These are phyloP conservation scores for Trypanosoma mega DNA, from an alignment of 208 protist genomes.

Conservation along the genomic window DNA sequence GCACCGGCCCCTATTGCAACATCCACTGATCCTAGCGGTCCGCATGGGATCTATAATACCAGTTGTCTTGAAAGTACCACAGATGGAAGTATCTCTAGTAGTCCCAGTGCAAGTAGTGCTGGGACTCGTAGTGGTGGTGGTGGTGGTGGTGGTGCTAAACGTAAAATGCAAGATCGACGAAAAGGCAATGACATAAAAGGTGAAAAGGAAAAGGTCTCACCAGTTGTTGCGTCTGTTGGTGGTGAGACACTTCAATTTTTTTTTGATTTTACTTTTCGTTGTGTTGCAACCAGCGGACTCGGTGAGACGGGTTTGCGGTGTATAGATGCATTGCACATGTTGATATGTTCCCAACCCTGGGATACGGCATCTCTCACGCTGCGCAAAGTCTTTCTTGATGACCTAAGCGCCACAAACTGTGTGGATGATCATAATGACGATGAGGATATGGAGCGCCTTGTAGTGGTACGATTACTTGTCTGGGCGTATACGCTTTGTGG, in stretches of 20 bases:
- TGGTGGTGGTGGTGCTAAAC: constrained; percentile 6
- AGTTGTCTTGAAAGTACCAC: too few relatives aligned
- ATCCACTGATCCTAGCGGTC: too few relatives aligned
- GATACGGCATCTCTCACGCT: constrained; percentile 15
- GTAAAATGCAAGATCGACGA: too few relatives aligned
- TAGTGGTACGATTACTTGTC: constrained; percentile 18
- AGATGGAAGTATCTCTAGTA: too few relatives aligned
- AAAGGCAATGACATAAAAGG: background rate
- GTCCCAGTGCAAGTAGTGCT: too few relatives aligned
- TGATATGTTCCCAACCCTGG: constrained; percentile 20
- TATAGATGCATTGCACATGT: constrained; percentile 19
- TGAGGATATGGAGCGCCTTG: constrained; percentile 3
- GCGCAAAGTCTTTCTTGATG: constrained; percentile 7
- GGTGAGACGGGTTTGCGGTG: constrained; percentile 18
- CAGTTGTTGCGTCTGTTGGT: constrained; percentile 19
- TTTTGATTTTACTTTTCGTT: constrained; percentile 23
- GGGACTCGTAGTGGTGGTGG: too few relatives aligned
- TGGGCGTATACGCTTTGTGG: constrained; percentile 26
- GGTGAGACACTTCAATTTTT: constrained; percentile 43
- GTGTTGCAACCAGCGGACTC: constrained; percentile 5
- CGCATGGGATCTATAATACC: too few relatives aligned
- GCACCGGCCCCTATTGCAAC: too few relatives aligned
- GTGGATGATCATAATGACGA: background rate
- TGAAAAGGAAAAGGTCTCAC: background rate
- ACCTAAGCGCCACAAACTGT: background rate